Evolutionary conservation across 2,329 filamentous ascomycete species (phyloP).

Genomic region (Verticillium klebahnii): DNA sequence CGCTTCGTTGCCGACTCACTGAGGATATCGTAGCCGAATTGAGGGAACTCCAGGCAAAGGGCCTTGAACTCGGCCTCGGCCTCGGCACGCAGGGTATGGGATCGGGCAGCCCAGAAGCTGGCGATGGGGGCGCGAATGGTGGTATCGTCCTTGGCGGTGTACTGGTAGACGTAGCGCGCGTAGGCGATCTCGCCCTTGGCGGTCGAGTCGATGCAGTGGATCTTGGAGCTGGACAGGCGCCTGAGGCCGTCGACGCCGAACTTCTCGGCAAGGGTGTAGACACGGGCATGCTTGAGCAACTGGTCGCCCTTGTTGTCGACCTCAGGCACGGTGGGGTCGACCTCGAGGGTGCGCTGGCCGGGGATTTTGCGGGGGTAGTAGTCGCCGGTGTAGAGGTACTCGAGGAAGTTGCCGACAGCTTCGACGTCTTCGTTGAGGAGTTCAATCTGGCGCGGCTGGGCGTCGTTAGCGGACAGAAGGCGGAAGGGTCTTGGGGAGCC

Average conservation of each 20-base stretch:
- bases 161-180: conserved; percentile 82
- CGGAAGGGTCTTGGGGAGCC: not conserved
- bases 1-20: conserved; percentile 40
- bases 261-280: conserved; percentile 85
- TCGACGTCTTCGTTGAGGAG: conserved; percentile 65
- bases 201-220: conserved; percentile 84
- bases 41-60: conserved; percentile 83
- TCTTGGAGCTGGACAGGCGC: conserved; percentile 78
- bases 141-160: conserved; percentile 64
- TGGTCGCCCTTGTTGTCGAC: conserved; percentile 77
- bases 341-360: conserved; percentile 63
- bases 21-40: conserved; percentile 90
- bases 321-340: conserved; percentile 58
- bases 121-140: conserved; percentile 78
- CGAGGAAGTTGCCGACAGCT: conserved; percentile 72
- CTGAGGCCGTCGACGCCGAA: conserved; percentile 66
- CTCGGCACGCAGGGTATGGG: conserved; percentile 77
- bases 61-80: conserved; percentile 80
- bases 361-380: conserved; percentile 72
- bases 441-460: conserved; percentile 59
- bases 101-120: conserved; percentile 83
- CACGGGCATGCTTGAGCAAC: conserved; percentile 80
- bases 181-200: conserved; percentile 89
- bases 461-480: not conserved
- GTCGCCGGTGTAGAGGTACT: conserved; percentile 80